Percentiles rank a stretch among this genome's conserved stretches.
These are phyloP conservation scores for Gossypium gossypioides DNA, from an alignment of 441 rosid species.

Conservation along the genomic window DNA sequence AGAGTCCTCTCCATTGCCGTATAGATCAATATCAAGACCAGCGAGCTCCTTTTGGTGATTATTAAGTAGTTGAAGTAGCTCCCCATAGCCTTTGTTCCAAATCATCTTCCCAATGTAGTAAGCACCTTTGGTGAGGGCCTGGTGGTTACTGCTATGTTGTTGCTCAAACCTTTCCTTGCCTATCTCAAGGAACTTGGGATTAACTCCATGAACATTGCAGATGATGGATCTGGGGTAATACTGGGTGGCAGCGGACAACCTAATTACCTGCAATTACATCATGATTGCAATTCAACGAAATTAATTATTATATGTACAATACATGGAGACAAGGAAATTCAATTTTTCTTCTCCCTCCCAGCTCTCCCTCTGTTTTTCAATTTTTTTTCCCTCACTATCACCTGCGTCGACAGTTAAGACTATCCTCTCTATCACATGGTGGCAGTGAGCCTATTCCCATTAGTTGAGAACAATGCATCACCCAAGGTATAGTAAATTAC, in stretches of 20 bases:
- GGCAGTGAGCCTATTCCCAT: neutral
- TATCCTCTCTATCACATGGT: neutral
- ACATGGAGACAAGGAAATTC: neutral
- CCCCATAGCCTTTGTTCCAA: conserved; percentile 93
- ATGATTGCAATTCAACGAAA: conserved; percentile 8
- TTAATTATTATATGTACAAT: neutral
- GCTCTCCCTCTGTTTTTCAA: neutral
- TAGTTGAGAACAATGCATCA: neutral
- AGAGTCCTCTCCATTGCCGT: conserved; percentile 84
- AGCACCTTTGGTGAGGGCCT: conserved; percentile 56
- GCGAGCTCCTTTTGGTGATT: conserved; percentile 61
- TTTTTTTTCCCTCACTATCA: neutral
- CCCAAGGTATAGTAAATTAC: neutral
- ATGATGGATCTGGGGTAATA: conserved; percentile 65
- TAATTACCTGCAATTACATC: conserved; percentile 54
- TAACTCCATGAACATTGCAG: conserved; percentile 93
- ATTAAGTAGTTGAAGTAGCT: conserved; percentile 61
- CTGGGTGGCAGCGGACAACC: conserved; percentile 91
- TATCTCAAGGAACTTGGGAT: conserved; percentile 81
- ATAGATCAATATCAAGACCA: conserved; percentile 73
- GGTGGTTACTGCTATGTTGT: conserved; percentile 39
- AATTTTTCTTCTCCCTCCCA: neutral
- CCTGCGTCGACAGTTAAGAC: neutral
- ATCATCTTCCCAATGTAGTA: conserved; percentile 93
- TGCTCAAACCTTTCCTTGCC: conserved; percentile 57